These are phyloP conservation scores for Ustilago tritici DNA, from an alignment of 1,284 basidiomycete genomes.

Conservation along the genomic window DNA sequence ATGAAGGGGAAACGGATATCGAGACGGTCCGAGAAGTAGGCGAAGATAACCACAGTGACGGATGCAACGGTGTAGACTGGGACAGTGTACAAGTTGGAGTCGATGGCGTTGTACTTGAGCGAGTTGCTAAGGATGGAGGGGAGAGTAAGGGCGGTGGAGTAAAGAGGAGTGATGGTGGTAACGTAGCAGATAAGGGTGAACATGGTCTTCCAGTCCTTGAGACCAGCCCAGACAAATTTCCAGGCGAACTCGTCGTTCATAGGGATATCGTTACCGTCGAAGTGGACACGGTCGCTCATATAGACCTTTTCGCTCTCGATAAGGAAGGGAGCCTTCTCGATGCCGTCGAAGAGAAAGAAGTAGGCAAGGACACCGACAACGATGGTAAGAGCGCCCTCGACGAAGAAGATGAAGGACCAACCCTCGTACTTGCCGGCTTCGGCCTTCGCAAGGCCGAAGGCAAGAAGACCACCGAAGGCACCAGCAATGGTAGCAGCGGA, in stretches of 20 bases:
- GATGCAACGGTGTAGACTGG: conserved; percentile 71
- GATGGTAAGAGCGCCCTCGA: conserved; percentile 73
- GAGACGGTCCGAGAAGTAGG: conserved; percentile 50
- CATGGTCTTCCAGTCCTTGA: conserved; percentile 62
- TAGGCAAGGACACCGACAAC: conserved; percentile 69
- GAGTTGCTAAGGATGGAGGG: conserved; percentile 59
- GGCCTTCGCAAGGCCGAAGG: conserved; percentile 63
- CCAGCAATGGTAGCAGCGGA: conserved; percentile 70
- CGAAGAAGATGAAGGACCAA: conserved; percentile 70
- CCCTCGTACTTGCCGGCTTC: conserved; percentile 39
- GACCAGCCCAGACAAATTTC: conserved; percentile 55
- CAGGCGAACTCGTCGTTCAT: conserved; percentile 61
- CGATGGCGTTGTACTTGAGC: conserved; percentile 56
- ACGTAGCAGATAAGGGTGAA: conserved; percentile 61
- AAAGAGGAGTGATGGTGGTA: conserved; percentile 57
- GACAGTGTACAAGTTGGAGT: conserved; percentile 70
- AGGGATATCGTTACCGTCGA: conserved; percentile 57
- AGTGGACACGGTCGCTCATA: conserved; percentile 50
- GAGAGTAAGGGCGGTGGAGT: conserved; percentile 59
- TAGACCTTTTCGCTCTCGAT: conserved; percentile 55
- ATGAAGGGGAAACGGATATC: conserved; percentile 51
- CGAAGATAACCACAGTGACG: conserved; percentile 63
- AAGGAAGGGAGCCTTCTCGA: conserved; percentile 55
- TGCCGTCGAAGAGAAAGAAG: conserved; percentile 51
- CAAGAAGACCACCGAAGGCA: conserved; percentile 71